These are phyloP conservation scores for Jacaranda mimosifolia DNA, from an alignment of 257 asterid genomes.

Conservation along the genomic window DNA sequence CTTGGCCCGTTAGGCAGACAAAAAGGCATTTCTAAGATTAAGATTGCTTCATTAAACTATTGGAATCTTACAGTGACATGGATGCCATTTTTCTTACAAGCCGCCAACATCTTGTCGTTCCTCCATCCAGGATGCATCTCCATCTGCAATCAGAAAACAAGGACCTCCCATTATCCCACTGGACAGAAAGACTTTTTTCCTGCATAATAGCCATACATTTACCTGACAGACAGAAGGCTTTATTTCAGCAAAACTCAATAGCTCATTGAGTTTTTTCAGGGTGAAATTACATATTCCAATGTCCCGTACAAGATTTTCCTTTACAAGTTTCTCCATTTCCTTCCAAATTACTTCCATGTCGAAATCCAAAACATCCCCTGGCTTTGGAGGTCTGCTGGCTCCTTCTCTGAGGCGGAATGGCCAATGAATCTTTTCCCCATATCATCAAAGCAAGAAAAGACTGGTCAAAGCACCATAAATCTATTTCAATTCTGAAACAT, in stretches of 20 bases:
- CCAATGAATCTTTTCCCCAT: conserved; percentile 64
- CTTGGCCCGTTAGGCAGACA: background rate
- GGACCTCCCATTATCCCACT: background rate
- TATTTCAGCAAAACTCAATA: conserved; percentile 54
- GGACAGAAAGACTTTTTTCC: background rate
- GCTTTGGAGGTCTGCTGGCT: conserved; percentile 62
- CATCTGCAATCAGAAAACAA: conserved; percentile 48
- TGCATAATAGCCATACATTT: background rate
- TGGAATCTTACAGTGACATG: conserved; percentile 60
- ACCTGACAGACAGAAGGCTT: conserved; percentile 85
- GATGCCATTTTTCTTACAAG: conserved; percentile 61
- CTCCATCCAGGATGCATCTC: conserved; percentile 97
- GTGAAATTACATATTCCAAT: conserved; percentile 77
- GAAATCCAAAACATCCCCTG: conserved; percentile 63
- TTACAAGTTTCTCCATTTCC: conserved; percentile 81
- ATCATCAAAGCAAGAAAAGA: background rate
- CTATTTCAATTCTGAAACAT: background rate
- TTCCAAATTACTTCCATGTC: conserved; percentile 83
- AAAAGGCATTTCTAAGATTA: background rate
- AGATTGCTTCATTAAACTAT: background rate
- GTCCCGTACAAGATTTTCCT: conserved; percentile 60
- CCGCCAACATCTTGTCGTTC: conserved; percentile 76
- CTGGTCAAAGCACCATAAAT: background rate
- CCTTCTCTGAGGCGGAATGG: conserved; percentile 72
- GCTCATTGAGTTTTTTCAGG: conserved; percentile 56